phyloP scores from a whole-genome alignment of 768 basidiomycete genomes.

The Boletus bicolor region DNA sequence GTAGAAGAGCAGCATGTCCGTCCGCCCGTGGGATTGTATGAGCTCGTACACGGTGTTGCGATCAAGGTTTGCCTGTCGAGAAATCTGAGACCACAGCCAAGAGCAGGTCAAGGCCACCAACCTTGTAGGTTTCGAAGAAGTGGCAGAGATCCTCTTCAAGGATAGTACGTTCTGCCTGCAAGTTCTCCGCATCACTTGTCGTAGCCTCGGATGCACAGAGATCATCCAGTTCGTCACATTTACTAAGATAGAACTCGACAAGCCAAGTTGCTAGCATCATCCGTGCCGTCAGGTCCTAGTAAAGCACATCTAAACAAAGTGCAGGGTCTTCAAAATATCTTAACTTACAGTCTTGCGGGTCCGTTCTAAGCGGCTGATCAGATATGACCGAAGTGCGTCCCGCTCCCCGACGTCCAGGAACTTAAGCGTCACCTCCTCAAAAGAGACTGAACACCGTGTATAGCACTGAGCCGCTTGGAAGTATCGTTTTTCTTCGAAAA shows the following conservation, averaged over 20 bases:
- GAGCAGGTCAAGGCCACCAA: conserved; percentile 27
- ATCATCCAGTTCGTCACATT: conserved; percentile 95
- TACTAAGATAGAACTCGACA: conserved; percentile 94
- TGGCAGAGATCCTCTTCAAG: conserved; percentile 91
- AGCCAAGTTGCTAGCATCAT: conserved; percentile 99
- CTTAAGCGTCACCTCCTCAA: conserved; percentile 89
- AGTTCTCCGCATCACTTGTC: conserved; percentile 79
- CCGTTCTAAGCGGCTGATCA: conserved; percentile 82
- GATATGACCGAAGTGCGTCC: conserved; percentile 86
- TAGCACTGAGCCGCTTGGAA: conserved; percentile 92
- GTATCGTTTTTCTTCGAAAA: conserved; percentile 75
- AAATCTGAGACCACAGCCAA: not conserved
- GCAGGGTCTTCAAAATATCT: not conserved
- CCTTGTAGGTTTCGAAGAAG: conserved; percentile 94
- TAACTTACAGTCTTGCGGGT: conserved; percentile 74
- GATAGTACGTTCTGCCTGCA: conserved; percentile 73
- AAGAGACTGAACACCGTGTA: conserved; percentile 80
- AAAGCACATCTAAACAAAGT: not conserved
- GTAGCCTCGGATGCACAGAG: conserved; percentile 83
- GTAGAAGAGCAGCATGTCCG: conserved; percentile 88
- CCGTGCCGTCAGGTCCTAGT: conserved; percentile 85
- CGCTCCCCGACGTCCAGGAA: conserved; percentile 88
- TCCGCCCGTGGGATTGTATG: conserved; percentile 89
- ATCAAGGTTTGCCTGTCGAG: conserved; percentile 74
- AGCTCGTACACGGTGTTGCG: conserved; percentile 85